A percentile compares a stretch with the other conserved stretches of the same genome.
Conservation (phyloP, 2,329 filamentous ascomycete species). For the Sporothrix inflata region DNA sequence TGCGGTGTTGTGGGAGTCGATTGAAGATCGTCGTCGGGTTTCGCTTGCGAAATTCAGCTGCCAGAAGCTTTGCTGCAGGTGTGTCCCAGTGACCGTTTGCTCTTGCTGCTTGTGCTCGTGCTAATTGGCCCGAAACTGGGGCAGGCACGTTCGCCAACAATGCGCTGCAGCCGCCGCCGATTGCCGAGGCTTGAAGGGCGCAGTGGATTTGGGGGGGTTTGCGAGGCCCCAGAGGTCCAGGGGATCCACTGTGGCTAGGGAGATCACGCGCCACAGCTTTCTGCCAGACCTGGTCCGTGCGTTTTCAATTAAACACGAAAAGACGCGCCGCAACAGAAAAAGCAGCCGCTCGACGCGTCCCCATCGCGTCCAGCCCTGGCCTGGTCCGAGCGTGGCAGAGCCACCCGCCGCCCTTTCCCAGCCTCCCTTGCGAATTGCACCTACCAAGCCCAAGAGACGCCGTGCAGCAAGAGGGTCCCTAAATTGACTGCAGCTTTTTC, state of each 20-base stretch:
- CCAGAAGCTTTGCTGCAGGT: background rate
- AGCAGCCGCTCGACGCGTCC: conserved; percentile 29
- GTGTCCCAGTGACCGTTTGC: background rate
- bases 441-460: background rate
- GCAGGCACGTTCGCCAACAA: conserved; percentile 27
- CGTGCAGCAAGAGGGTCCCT: conserved; percentile 14
- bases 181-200: conserved; percentile 31
- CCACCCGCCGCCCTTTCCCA: conserved; percentile 31
- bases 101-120: conserved; percentile 22
- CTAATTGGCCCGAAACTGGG: conserved; percentile 28
- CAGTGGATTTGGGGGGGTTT: background rate
- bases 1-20: background rate
- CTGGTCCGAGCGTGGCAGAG: conserved; percentile 26
- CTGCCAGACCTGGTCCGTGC: conserved; percentile 22
- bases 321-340: conserved; percentile 29
- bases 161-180: background rate
- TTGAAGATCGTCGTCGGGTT: background rate
- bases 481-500: conserved; percentile 25
- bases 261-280: conserved; percentile 18
- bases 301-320: conserved; percentile 36
- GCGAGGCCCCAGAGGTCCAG: background rate
- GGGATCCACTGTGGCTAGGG: conserved; percentile 27
- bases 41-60: conserved; percentile 3
- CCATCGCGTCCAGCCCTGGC: conserved; percentile 25
- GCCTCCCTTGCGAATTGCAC: conserved; percentile 27